A percentile compares a stretch with the other conserved stretches of the same genome.
These are phyloP conservation scores for Trifolium fragiferum DNA, from an alignment of 306 rosid species.

Conservation along the genomic window DNA sequence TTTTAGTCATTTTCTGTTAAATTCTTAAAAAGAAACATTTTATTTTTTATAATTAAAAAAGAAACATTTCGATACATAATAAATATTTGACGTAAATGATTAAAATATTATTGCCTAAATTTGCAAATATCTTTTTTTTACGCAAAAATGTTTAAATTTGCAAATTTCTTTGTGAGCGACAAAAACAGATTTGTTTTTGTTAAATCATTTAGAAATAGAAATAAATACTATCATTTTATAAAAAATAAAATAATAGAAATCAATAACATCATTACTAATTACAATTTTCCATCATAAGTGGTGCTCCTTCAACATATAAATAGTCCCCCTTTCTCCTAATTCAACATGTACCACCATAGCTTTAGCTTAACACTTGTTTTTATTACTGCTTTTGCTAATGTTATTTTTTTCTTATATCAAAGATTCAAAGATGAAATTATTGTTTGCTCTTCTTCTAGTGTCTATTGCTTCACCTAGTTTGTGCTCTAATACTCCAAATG, in stretches of 20 bases:
- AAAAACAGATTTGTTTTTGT: no score
- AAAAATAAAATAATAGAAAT: not conserved
- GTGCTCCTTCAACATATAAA: constrained; percentile 1
- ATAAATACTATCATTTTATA: not conserved
- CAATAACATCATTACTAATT: not conserved
- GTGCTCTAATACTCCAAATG: not conserved
- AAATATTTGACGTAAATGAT: no score
- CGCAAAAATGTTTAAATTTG: no score
- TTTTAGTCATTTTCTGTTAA: no score
- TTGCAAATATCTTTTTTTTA: no score
- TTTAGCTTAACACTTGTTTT: not conserved
- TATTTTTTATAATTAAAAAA: no score
- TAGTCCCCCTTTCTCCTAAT: not conserved
- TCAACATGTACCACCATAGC: not conserved
- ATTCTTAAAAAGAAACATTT: no score
- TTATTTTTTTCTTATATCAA: not conserved
- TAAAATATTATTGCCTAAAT: no score
- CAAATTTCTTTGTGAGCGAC: no score
- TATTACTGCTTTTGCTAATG: not conserved
- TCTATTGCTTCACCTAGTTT: constrained; percentile 24
- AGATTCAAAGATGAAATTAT: constrained; percentile 22
- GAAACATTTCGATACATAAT: no score
- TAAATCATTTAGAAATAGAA: not conserved
- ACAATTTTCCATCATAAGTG: not conserved
- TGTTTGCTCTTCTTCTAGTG: constrained; percentile 1